These are phyloP conservation scores for Abelmoschus esculentus DNA, from an alignment of 345 rosid species.

Conservation along the genomic window DNA sequence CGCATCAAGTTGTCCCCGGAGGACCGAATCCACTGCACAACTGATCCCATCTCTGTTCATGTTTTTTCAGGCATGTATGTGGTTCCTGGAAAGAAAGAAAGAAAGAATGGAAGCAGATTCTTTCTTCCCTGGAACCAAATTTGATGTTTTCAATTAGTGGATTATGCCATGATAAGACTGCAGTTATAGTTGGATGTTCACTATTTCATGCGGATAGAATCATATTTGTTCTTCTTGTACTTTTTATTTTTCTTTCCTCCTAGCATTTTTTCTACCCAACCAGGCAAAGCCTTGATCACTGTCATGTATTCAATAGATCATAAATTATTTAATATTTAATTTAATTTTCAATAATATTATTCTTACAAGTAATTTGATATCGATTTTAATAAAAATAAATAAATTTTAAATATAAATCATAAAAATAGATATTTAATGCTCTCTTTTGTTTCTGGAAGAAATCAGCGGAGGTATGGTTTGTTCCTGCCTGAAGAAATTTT, in stretches of 20 bases:
- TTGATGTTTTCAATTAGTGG: not conserved
- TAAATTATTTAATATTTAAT: too few species aligned
- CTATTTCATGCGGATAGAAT: not conserved
- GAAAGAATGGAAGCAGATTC: not conserved
- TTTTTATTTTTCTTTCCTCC: too few species aligned
- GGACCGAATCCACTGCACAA: constrained; percentile 66
- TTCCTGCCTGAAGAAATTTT: constrained; percentile 47
- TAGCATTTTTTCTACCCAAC: too few species aligned
- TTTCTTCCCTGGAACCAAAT: constrained; percentile 20
- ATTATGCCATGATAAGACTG: not conserved
- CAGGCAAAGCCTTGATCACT: too few species aligned
- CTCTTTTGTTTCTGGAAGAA: not conserved
- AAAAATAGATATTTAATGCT: too few species aligned
- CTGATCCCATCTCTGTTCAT: constrained; percentile 11
- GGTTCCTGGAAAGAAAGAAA: not conserved
- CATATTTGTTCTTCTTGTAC: not conserved
- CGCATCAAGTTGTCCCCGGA: constrained; percentile 32
- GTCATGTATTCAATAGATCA: too few species aligned
- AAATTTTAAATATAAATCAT: too few species aligned
- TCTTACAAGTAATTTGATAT: too few species aligned
- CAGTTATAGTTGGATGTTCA: constrained; percentile 1
- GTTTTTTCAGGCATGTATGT: not conserved
- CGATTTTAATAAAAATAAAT: too few species aligned
- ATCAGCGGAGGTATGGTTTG: constrained; percentile 47
- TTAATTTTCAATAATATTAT: too few species aligned